Evolutionary conservation across 176 grass and related monocot genomes (phyloP), one percentile per base, ranked within the genome.

Genomic region (Aegilops tauschii): DNA sequence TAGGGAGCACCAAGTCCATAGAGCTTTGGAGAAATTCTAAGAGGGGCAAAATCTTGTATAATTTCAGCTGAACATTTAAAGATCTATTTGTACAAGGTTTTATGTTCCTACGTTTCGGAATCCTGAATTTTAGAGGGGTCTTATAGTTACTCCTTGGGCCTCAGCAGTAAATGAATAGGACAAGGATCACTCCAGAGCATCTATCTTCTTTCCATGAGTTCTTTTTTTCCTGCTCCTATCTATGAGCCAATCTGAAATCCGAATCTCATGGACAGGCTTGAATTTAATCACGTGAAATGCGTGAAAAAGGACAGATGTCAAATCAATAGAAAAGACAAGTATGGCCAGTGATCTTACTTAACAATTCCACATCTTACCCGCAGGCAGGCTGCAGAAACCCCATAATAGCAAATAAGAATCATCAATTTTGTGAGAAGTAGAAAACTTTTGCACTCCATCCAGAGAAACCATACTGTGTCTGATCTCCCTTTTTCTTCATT

Each of bases 201-300:
- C 72, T 82, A 77, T 20, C 84, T 90, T 90, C 64, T 86, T 90
- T 70, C 52, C 65, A 73, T 35, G 12, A 52, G 29, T 71, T 9
- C n/a, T 30, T 30, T 18, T 65, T 87, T 40, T 65, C 63, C 61
- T 82, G 61, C 17, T 77, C 72, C 42, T 75, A 14, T 85, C 76
- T 40, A 80, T 23, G 50, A 61, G 62, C 52, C 44, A 65, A 21
- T 78, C 56, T 80, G 69, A 80, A 58, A 35, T 45, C 13, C 4
- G 82, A 89, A 76, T 81, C 82, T 80, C 13, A 18, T 81, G 52
- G 65, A 45, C 50, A 86, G 40, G 40, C 40, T 18, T 77, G 14
- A 86, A 63, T 36, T 76, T 30, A 70, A 85, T 69, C 17, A 29
- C 37, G 68, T 71, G 78, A 90, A 71, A 65, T 87, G 58, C 17